A percentile compares a stretch with the other conserved stretches of the same genome.
These are phyloP conservation scores for Globisporangium spiculum DNA, from an alignment of 352 stramenopile genomes.

Conservation along the genomic window DNA sequence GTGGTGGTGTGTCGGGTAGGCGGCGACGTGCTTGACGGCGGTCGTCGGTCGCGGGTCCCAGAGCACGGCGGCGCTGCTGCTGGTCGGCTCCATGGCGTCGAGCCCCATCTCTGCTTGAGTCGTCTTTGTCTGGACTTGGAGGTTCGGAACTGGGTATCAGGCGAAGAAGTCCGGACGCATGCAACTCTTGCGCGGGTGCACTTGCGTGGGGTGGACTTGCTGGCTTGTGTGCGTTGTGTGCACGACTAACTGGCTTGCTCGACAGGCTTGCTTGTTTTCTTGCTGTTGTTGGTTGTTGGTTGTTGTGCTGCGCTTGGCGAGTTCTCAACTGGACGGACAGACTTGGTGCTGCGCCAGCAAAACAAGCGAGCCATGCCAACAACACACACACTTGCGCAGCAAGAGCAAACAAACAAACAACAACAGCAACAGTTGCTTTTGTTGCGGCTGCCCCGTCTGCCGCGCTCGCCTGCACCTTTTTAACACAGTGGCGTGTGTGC, in stretches of 20 bases:
- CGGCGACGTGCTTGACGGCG: slow-evolving; percentile 9
- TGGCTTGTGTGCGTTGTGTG: slow-evolving; percentile 5
- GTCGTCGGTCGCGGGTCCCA: slow-evolving; percentile 16
- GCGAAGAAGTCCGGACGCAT: slow-evolving; percentile 10
- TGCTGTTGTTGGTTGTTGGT: not conserved
- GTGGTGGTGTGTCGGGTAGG: slow-evolving; percentile 3
- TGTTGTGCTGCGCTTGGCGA: slow-evolving; percentile 1
- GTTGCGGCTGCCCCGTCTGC: not conserved
- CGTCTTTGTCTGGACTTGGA: not conserved
- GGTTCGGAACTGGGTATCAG: slow-evolving; percentile 1
- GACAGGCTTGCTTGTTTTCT: not conserved
- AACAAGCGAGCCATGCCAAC: not conserved
- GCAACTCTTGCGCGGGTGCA: slow-evolving; percentile 14
- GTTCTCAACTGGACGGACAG: slow-evolving; percentile 1
- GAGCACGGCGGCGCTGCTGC: not conserved
- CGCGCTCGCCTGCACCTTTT: not conserved
- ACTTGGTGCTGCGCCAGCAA: not conserved
- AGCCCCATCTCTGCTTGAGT: slow-evolving; percentile 10
- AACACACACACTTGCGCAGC: not conserved
- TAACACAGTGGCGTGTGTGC: not conserved
- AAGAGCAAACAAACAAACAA: not conserved
- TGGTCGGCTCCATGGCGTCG: slow-evolving; percentile 8
- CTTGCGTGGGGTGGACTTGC: not conserved
- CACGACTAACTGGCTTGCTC: not conserved
- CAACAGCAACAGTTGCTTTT: not conserved